These are phyloP conservation scores for Fusarium sororula DNA, from an alignment of 2,329 filamentous ascomycete species.

Conservation along the genomic window DNA sequence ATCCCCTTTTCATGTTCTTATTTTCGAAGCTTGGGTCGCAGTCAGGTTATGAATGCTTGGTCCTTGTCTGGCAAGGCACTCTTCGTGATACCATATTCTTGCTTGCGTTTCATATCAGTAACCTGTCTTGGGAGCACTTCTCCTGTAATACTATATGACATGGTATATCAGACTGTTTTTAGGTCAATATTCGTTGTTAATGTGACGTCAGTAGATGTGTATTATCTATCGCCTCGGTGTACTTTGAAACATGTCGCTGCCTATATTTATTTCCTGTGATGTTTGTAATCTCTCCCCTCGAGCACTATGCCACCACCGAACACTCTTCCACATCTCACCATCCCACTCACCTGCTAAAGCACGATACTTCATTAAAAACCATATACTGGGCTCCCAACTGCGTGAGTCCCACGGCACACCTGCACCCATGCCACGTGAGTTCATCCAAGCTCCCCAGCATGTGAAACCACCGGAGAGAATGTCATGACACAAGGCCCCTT, in stretches of 20 bases:
- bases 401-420: constrained; percentile 55
- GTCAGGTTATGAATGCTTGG: constrained; percentile 31
- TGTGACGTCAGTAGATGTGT: neutral
- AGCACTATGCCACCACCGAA: constrained; percentile 44
- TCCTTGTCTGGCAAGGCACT: constrained; percentile 44
- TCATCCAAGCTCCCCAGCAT: constrained; percentile 49
- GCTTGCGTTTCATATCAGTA: constrained; percentile 33
- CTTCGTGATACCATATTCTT: constrained; percentile 48
- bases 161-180: constrained; percentile 6
- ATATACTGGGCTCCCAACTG: constrained; percentile 55
- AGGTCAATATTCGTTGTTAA: neutral
- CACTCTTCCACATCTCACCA: constrained; percentile 48
- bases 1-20: constrained; percentile 22
- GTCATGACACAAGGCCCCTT: constrained; percentile 50
- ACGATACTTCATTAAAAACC: constrained; percentile 56
- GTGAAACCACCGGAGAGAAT: constrained; percentile 47
- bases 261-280: neutral
- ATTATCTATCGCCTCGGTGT: constrained; percentile 2
- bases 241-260: neutral
- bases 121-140: constrained; percentile 17
- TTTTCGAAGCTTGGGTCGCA: constrained; percentile 27
- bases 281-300: constrained; percentile 38
- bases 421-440: constrained; percentile 43
- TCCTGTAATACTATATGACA: constrained; percentile 36
- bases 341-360: constrained; percentile 48